phyloP scores from a whole-genome alignment of 495 filamentous ascomycete species.

The Penicillium robsamsonii region DNA sequence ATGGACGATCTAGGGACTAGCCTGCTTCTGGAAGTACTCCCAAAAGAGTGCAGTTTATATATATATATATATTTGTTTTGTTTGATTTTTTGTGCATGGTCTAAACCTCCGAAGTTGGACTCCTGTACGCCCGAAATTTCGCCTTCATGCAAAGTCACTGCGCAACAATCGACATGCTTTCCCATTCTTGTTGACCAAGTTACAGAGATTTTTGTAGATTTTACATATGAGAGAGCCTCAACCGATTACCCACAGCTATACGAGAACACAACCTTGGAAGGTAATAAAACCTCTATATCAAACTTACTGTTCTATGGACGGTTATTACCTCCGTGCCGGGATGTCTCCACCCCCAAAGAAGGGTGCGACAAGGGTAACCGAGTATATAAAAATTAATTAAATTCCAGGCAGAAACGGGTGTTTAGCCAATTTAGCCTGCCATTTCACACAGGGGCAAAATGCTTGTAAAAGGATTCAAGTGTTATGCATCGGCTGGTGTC shows the following conservation, averaged over 20 bases:
- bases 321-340: background rate
- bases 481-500: slow-evolving; percentile 9
- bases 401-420: background rate
- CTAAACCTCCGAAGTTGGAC: slow-evolving; percentile 8
- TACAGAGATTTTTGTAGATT: background rate
- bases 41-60: background rate
- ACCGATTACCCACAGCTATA: slow-evolving; percentile 17
- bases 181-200: slow-evolving; percentile 9
- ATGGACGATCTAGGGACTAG: slow-evolving; percentile 13
- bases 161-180: slow-evolving; percentile 5
- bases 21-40: slow-evolving; percentile 28
- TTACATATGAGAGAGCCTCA: slow-evolving; percentile 16
- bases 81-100: background rate
- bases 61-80: too few species aligned
- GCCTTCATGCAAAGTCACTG: slow-evolving; percentile 12
- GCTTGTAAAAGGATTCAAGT: slow-evolving; percentile 7
- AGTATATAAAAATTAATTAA: background rate
- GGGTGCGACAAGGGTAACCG: background rate
- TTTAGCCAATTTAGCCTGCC: slow-evolving; percentile 4
- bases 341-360: slow-evolving; percentile 1
- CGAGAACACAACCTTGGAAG: background rate
- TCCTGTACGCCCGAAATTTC: slow-evolving; percentile 6
- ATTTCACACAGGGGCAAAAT: slow-evolving; percentile 10
- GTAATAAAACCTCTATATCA: background rate
- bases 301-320: background rate